phyloP scores from a whole-genome alignment of 352 stramenopile species.

The Phytophthora hybrid region DNA sequence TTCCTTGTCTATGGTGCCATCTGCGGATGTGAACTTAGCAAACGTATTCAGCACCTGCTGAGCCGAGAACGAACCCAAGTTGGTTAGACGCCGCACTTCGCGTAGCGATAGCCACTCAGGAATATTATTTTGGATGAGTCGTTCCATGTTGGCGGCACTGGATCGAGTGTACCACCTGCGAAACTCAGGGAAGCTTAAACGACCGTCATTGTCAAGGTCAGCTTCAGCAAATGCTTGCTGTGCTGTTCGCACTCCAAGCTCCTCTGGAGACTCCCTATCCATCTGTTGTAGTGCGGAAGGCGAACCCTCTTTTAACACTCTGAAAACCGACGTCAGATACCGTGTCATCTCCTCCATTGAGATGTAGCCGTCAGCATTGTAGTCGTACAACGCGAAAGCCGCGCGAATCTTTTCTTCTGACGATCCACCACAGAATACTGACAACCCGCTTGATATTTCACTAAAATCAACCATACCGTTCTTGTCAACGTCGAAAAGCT shows the following conservation, averaged over 20 bases:
- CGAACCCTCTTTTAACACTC: slow-evolving; percentile 82
- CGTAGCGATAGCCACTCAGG: slow-evolving; percentile 79
- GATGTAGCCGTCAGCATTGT: slow-evolving; percentile 87
- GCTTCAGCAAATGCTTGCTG: slow-evolving; percentile 80
- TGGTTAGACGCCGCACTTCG: slow-evolving; percentile 83
- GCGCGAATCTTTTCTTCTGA: slow-evolving; percentile 79
- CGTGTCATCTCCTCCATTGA: slow-evolving; percentile 87
- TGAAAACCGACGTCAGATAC: slow-evolving; percentile 89
- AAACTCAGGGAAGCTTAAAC: slow-evolving; percentile 83
- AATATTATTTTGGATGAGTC: slow-evolving; percentile 82
- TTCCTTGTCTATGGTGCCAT: slow-evolving; percentile 77
- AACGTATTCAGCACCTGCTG: slow-evolving; percentile 87
- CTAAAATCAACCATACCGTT: slow-evolving; percentile 88
- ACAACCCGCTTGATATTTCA: slow-evolving; percentile 88
- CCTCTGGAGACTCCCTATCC: slow-evolving; percentile 62
- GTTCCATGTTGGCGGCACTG: slow-evolving; percentile 79
- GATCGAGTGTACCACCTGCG: slow-evolving; percentile 83
- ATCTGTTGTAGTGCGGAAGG: slow-evolving; percentile 56
- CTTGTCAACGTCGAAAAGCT: slow-evolving; percentile 87
- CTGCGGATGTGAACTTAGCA: slow-evolving; percentile 63
- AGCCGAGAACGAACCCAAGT: slow-evolving; percentile 70
- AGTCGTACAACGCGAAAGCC: slow-evolving; percentile 87
- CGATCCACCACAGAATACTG: slow-evolving; percentile 85
- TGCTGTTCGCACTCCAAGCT: slow-evolving; percentile 70
- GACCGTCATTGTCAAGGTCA: slow-evolving; percentile 71